Evolutionary conservation across 768 basidiomycete genomes (phyloP).

Genomic region (Leccinum longicurvipes): DNA sequence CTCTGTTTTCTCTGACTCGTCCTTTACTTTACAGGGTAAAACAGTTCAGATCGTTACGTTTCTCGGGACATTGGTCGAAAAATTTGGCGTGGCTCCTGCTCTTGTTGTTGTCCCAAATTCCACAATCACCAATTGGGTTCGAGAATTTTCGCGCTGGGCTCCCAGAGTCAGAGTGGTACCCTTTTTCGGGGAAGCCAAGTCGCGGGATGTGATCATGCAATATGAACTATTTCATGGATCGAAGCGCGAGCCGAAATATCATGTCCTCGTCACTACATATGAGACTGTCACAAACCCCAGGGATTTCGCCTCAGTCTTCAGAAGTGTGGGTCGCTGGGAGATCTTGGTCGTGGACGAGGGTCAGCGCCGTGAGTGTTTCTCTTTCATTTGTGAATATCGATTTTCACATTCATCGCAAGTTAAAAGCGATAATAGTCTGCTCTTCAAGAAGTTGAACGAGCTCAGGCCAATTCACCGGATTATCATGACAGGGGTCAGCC

Average conservation of each 20-base stretch:
- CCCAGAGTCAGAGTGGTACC: constrained; percentile 74
- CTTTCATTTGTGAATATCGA: not conserved
- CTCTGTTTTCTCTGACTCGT: constrained; percentile 2
- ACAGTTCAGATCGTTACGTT: constrained; percentile 91
- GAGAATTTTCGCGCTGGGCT: constrained; percentile 83
- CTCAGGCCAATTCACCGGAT: constrained; percentile 76
- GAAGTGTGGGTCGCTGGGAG: constrained; percentile 86
- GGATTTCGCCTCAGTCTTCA: constrained; percentile 77
- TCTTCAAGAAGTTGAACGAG: constrained; percentile 81
- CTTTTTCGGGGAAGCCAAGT: constrained; percentile 76
- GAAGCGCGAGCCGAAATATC: constrained; percentile 62
- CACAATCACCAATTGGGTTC: constrained; percentile 91
- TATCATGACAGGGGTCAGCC: constrained; percentile 80
- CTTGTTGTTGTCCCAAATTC: constrained; percentile 96
- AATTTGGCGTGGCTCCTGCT: constrained; percentile 66
- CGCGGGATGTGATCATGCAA: constrained; percentile 74
- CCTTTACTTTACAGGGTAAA: constrained; percentile 55
- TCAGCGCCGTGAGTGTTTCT: constrained; percentile 65
- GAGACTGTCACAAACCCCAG: constrained; percentile 70
- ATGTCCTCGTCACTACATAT: constrained; percentile 92
- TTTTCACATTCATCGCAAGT: constrained; percentile 43
- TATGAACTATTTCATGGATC: constrained; percentile 75
- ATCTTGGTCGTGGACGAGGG: constrained; percentile 91
- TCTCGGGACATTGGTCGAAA: constrained; percentile 59
- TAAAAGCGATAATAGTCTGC: constrained; percentile 74